Percentiles rank a stretch among this genome's conserved stretches.
Conservation (phyloP, 345 rosid genomes). For the Heritiera littoralis region DNA sequence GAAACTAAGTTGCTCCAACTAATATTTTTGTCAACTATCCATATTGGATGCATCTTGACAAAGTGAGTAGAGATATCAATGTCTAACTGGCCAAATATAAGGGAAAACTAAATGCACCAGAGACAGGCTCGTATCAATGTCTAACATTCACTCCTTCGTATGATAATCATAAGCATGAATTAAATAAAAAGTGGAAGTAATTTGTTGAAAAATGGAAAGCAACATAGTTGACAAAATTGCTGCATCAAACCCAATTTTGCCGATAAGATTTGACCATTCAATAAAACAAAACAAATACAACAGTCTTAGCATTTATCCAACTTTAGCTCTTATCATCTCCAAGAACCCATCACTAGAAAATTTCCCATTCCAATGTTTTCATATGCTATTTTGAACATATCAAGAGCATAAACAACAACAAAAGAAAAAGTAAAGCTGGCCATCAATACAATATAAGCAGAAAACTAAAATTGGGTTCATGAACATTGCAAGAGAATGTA, state of each 20-base stretch:
- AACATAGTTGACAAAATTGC: neutral
- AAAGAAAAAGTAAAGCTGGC: neutral
- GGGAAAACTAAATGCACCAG: too few species aligned
- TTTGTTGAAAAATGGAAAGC: neutral
- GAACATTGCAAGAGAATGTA: constrained; percentile 25
- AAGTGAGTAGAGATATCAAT: too few species aligned
- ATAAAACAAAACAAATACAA: neutral
- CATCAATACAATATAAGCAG: neutral
- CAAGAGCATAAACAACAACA: neutral
- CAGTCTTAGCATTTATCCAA: neutral
- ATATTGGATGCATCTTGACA: too few species aligned
- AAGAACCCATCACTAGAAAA: neutral
- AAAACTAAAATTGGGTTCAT: neutral
- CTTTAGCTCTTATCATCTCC: neutral
- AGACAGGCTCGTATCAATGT: neutral
- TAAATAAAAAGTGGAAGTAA: too few species aligned
- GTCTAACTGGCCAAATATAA: too few species aligned
- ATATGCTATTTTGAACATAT: neutral
- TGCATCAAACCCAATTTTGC: neutral
- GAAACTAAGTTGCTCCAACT: too few species aligned
- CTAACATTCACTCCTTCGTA: neutral
- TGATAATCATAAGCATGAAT: neutral
- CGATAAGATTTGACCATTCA: neutral
- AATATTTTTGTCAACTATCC: too few species aligned
- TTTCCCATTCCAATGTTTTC: neutral